Evolutionary conservation across 1,284 basidiomycete species (phyloP).

Genomic region (Leccinum pachyderme): DNA sequence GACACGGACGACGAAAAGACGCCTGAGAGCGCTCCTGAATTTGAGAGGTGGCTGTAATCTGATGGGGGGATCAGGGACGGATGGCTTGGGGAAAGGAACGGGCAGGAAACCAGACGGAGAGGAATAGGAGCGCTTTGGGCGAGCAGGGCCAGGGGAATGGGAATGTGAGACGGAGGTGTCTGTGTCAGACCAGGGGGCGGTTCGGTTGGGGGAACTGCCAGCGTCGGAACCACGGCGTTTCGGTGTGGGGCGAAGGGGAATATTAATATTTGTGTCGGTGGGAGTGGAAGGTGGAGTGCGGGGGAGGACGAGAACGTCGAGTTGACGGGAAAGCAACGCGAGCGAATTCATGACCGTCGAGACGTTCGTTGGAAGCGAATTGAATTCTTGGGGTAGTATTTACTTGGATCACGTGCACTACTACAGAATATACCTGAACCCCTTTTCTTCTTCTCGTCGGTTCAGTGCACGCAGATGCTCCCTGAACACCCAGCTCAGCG

Average conservation of each 20-base stretch:
- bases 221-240: constrained; percentile 34
- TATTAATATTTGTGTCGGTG: constrained; percentile 31
- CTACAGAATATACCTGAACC: constrained; percentile 36
- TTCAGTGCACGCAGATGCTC: constrained; percentile 20
- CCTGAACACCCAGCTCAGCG: constrained; percentile 26
- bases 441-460: constrained; percentile 5
- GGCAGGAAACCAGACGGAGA: constrained; percentile 36
- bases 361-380: neutral
- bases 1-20: constrained; percentile 52
- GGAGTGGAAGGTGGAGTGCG: constrained; percentile 53
- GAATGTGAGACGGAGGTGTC: constrained; percentile 41
- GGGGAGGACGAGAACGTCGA: constrained; percentile 56
- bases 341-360: constrained; percentile 62
- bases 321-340: constrained; percentile 64
- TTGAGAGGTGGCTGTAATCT: constrained; percentile 28
- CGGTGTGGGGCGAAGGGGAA: neutral
- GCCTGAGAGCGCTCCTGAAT: constrained; percentile 40
- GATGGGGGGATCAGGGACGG: constrained; percentile 27
- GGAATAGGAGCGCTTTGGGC: constrained; percentile 43
- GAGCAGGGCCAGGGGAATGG: constrained; percentile 27
- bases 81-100: constrained; percentile 30
- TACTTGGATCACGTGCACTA: neutral
- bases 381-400: neutral
- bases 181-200: constrained; percentile 56
- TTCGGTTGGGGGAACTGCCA: constrained; percentile 42